Evolutionary conservation across 108 stramenopile species (phyloP).

Genomic region (Discostella stelligeroides): DNA sequence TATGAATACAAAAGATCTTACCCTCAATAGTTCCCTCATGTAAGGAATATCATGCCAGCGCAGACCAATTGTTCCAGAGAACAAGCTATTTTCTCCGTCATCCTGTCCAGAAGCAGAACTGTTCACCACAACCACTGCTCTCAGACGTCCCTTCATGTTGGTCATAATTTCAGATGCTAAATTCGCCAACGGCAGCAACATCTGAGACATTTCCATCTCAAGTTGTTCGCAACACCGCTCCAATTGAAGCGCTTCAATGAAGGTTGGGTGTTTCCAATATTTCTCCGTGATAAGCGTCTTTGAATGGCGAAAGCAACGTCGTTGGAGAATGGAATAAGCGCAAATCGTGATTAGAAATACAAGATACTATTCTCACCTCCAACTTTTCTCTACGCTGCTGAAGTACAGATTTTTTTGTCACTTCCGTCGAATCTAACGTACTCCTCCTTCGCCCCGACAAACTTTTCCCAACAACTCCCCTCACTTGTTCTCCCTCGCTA

Average conservation of each 20-base stretch:
- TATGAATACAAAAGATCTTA: constrained; percentile 33
- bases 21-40: constrained; percentile 66
- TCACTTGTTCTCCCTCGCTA: neutral
- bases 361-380: neutral
- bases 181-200: constrained; percentile 75
- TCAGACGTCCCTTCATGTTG: constrained; percentile 56
- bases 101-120: constrained; percentile 34
- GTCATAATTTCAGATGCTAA: constrained; percentile 68
- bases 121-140: constrained; percentile 59
- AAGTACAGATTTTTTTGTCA: constrained; percentile 13
- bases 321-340: neutral
- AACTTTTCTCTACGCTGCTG: constrained; percentile 23
- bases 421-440: neutral
- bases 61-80: constrained; percentile 13
- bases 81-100: constrained; percentile 1
- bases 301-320: neutral
- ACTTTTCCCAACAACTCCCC: neutral
- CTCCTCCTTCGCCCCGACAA: constrained; percentile 19
- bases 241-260: constrained; percentile 74
- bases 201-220: constrained; percentile 75
- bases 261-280: constrained; percentile 64
- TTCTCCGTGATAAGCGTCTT: constrained; percentile 48
- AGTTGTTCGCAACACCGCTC: constrained; percentile 70
- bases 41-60: constrained; percentile 48
- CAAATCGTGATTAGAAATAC: neutral